Percentiles rank a stretch among this genome's conserved stretches.
phyloP scores from a whole-genome alignment of 257 asterid genomes.

The Nicotiana benthamiana region DNA sequence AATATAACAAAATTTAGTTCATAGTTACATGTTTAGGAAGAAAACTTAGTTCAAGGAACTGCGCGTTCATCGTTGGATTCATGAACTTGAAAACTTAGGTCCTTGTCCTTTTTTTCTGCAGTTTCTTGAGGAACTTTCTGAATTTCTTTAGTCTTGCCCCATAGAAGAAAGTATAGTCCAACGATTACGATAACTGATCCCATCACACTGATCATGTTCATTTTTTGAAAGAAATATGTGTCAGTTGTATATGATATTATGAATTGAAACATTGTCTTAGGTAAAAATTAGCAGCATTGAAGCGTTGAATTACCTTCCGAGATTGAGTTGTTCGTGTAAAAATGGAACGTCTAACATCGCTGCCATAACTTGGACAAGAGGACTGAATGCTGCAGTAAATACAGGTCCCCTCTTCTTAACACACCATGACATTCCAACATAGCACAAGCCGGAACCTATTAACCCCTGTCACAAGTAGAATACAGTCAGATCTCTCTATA shows the following conservation, averaged over 20 bases:
- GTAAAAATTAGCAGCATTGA: not conserved
- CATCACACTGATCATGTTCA: slow-evolving; percentile 32
- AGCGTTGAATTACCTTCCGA: slow-evolving; percentile 43
- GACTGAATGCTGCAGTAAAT: slow-evolving; percentile 73
- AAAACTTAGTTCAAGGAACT: not conserved
- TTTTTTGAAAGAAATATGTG: not conserved
- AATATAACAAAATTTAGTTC: not conserved
- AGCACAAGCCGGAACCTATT: slow-evolving; percentile 73
- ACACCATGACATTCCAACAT: slow-evolving; percentile 83
- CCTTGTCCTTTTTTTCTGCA: slow-evolving; percentile 8
- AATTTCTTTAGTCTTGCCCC: slow-evolving; percentile 66
- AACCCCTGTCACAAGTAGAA: slow-evolving; percentile 43
- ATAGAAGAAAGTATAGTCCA: slow-evolving; percentile 59
- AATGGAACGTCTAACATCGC: slow-evolving; percentile 52
- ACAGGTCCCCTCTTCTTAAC: slow-evolving; percentile 71
- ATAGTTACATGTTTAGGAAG: not conserved
- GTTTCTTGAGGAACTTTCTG: slow-evolving; percentile 12
- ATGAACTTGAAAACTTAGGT: not conserved
- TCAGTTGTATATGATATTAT: not conserved
- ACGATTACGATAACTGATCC: slow-evolving; percentile 49
- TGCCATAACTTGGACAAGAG: slow-evolving; percentile 60
- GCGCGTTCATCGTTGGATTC: not conserved
- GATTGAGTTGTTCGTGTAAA: slow-evolving; percentile 59
- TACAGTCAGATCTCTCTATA: no score
- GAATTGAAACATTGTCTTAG: not conserved